Percentiles rank a stretch among this genome's conserved stretches.
phyloP scores from a whole-genome alignment of 768 basidiomycete genomes.

The Lanmaoa rubissima region DNA sequence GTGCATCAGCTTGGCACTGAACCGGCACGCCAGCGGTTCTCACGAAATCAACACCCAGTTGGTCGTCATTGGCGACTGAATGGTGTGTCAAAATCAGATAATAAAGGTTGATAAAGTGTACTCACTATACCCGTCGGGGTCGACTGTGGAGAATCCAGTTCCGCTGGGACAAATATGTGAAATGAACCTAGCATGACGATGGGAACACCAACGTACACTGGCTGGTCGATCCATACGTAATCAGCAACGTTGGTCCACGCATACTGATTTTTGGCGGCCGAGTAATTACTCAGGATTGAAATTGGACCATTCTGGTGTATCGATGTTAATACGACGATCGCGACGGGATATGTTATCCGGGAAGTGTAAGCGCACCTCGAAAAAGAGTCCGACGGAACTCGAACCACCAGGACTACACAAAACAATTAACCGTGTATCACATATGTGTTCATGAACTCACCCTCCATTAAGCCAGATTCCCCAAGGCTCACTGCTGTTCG shows the following conservation, averaged over 20 bases:
- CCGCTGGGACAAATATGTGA: too few relatives aligned
- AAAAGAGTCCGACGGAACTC: slow-evolving; percentile 57
- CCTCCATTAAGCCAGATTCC: slow-evolving; percentile 73
- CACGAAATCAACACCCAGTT: too few relatives aligned
- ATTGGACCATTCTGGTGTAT: slow-evolving; percentile 62
- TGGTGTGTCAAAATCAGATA: slow-evolving; percentile 10
- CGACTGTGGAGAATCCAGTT: too few relatives aligned
- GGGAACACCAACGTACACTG: too few relatives aligned
- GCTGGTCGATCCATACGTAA: slow-evolving; percentile 25
- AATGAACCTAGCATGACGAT: too few relatives aligned
- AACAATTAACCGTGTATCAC: not conserved
- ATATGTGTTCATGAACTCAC: slow-evolving; percentile 31
- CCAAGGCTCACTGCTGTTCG: slow-evolving; percentile 51
- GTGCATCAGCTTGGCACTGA: not conserved
- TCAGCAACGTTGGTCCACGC: slow-evolving; percentile 53
- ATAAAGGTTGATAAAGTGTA: too few relatives aligned
- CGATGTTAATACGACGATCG: not conserved
- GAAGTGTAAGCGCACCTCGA: slow-evolving; percentile 43
- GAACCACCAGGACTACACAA: slow-evolving; percentile 59
- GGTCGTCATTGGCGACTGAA: too few relatives aligned
- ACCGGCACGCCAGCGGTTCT: not conserved
- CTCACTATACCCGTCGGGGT: too few relatives aligned
- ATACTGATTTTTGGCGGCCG: slow-evolving; percentile 45
- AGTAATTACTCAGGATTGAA: slow-evolving; percentile 49
- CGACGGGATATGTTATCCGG: too few relatives aligned